Base-by-base conservation (phyloP, 352 stramenopile genomes). In the Sclerospora graminicola region DNA sequence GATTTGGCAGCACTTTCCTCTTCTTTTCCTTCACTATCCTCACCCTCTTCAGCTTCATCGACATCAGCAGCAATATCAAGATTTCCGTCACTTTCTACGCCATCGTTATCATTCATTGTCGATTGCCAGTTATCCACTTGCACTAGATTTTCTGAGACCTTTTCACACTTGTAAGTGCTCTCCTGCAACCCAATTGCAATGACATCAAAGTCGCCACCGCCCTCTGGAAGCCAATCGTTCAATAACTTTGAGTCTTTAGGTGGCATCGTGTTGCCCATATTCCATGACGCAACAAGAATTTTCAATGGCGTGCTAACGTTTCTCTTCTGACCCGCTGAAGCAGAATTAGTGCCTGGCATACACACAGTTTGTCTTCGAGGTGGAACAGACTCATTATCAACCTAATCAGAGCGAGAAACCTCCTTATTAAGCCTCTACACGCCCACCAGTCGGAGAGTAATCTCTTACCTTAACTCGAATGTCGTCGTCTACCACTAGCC, bases 201-300 rank as follows among this genome's bases (percentile, higher is more conserved):
- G 8, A 94, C 72, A 51, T 94, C 83, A 36, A 82, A 90, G 39
- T 76, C 72, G 0, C 75, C 81, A 13, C 83, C 79, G n/a, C 67
- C 71, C 30, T 71, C 57, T 4, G 81, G 83, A 29, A 95, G 76
- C 83, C 83, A 93, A 30, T 73, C 45, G 33, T 56, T 38, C 37
- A 94, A 49, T 26, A 64, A 30, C 11, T 61, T 81, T 80, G 0
- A 76, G 76, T 16, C 11, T 61, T 81, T 80, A 1, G 79, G 76
- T 16, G 79, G 76, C 72, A 83, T 84, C 6, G 74, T 76, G 43
- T 94, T 94, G 33, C 82, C 82, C 5, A 94, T 69, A 39, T 94
- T 94, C 82, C 82, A 94, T 5, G 82, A 84, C 2, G 56, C 69
- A 29, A 87, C 35, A n/a, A 84, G 57, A 21, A 87, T 62, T 47